Percentiles rank a stretch among this genome's conserved stretches.
These are phyloP conservation scores for Cryptococcus depauperatus DNA, from an alignment of 1,284 basidiomycete genomes.

Conservation along the genomic window DNA sequence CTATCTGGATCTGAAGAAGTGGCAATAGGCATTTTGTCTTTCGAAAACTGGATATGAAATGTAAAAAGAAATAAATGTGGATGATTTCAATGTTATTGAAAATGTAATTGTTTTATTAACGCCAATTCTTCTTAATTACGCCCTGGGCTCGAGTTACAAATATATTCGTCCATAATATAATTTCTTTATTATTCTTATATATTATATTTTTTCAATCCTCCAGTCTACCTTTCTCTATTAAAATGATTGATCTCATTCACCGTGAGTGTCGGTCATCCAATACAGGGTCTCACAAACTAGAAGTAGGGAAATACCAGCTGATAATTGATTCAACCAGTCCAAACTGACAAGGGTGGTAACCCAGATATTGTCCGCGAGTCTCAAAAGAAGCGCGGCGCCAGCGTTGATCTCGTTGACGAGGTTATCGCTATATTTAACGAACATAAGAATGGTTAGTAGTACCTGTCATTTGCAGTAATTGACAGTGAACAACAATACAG, in stretches of 20 bases:
- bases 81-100: too few species aligned
- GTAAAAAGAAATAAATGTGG: background rate
- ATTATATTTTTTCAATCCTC: too few species aligned
- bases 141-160: too few species aligned
- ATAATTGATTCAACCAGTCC: constrained; percentile 26
- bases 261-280: constrained; percentile 25
- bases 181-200: too few species aligned
- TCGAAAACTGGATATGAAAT: background rate
- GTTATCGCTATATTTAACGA: constrained; percentile 62
- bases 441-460: constrained; percentile 70
- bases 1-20: constrained; percentile 36
- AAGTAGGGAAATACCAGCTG: too few species aligned
- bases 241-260: constrained; percentile 44
- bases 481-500: background rate
- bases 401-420: constrained; percentile 87
- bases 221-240: too few species aligned
- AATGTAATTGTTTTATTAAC: too few species aligned
- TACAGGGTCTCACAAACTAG: constrained; percentile 1
- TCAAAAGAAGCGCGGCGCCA: constrained; percentile 80
- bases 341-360: constrained; percentile 76
- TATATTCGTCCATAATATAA: too few species aligned
- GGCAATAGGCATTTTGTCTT: constrained; percentile 14
- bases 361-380: constrained; percentile 87
- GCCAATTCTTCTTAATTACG: too few species aligned
- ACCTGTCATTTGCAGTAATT: background rate